Percentiles rank a stretch among this genome's conserved stretches.
Evolutionary conservation across 371 early-diverging fungal genomes (phyloP).

Genomic region (Batrachochytrium dendrobatidis): DNA sequence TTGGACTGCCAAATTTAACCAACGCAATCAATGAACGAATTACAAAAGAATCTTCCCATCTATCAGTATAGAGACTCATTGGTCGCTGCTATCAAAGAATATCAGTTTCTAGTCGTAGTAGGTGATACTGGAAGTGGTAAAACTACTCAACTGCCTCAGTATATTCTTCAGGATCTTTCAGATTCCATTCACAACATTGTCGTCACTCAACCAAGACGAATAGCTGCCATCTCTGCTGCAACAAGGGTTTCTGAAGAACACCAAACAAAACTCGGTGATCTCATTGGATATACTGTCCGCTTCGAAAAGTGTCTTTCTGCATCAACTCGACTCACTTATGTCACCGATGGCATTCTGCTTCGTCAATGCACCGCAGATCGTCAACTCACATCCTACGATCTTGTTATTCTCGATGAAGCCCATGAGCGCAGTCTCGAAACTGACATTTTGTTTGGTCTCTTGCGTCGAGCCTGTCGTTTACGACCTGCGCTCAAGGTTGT

Average conservation of each 20-base stretch:
- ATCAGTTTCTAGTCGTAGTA: conserved; percentile 60
- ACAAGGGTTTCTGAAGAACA: conserved; percentile 74
- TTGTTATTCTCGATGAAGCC: conserved; percentile 87
- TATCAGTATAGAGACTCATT: conserved; percentile 51
- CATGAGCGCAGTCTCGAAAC: conserved; percentile 93
- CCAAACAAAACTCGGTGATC: conserved; percentile 45
- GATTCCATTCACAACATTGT: conserved; percentile 22
- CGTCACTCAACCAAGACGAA: conserved; percentile 62
- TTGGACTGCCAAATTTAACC: too few relatives aligned
- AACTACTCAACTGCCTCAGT: conserved; percentile 90
- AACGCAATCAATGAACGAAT: too few relatives aligned
- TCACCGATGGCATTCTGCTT: conserved; percentile 91
- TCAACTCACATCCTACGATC: conserved; percentile 51
- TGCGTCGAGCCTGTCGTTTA: conserved; percentile 52
- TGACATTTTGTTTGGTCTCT: conserved; percentile 83
- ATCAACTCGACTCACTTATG: conserved; percentile 67
- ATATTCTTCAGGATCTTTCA: conserved; percentile 57
- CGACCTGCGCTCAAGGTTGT: conserved; percentile 52
- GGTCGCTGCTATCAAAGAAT: conserved; percentile 55
- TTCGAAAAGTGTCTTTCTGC: conserved; percentile 62
- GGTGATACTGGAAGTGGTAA: conserved; percentile 91
- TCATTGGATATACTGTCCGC: conserved; percentile 81
- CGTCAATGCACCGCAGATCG: conserved; percentile 68
- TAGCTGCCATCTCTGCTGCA: conserved; percentile 88
- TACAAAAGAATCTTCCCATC: too few relatives aligned